These are phyloP conservation scores for Salvia sclarea DNA, from an alignment of 305 asterid species.

Conservation along the genomic window DNA sequence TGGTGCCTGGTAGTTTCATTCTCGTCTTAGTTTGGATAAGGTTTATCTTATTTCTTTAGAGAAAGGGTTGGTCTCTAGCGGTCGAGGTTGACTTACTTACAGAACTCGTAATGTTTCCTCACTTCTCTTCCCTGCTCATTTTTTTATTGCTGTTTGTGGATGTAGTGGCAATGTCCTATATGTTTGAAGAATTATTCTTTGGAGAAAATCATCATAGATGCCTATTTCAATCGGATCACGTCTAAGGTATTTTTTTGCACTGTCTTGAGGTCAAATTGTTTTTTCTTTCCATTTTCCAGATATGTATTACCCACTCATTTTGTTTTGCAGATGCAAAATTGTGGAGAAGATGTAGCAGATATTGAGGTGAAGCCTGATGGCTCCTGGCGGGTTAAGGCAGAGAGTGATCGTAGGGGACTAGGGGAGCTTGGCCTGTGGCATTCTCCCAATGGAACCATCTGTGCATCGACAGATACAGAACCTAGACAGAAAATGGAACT, in stretches of 20 bases:
- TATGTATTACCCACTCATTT: slow-evolving; percentile 19
- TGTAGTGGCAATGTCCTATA: slow-evolving; percentile 99
- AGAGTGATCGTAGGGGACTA: slow-evolving; percentile 69
- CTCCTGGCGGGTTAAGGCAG: slow-evolving; percentile 95
- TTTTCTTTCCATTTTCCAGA: slow-evolving; percentile 21
- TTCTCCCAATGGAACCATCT: slow-evolving; percentile 79
- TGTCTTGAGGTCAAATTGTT: slow-evolving; percentile 18
- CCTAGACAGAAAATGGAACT: slow-evolving; percentile 62
- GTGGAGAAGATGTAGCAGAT: slow-evolving; percentile 86
- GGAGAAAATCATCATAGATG: slow-evolving; percentile 91
- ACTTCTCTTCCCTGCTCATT: slow-evolving; percentile 25
- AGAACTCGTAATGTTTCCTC: slow-evolving; percentile 6
- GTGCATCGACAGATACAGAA: slow-evolving; percentile 48
- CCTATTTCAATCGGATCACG: slow-evolving; percentile 83
- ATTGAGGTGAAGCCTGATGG: slow-evolving; percentile 99
- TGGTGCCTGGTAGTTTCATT: slow-evolving; percentile 8
- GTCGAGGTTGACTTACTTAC: slow-evolving; percentile 11
- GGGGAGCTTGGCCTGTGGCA: slow-evolving; percentile 96
- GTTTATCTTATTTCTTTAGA: slow-evolving; percentile 6
- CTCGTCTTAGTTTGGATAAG: background rate
- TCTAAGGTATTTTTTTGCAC: slow-evolving; percentile 58
- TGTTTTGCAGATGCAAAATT: slow-evolving; percentile 58
- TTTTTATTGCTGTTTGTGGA: slow-evolving; percentile 33
- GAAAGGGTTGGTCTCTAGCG: background rate
- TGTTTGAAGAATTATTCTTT: slow-evolving; percentile 90